These are phyloP conservation scores for Ustilago curta DNA, from an alignment of 1,284 basidiomycete species.

Conservation along the genomic window DNA sequence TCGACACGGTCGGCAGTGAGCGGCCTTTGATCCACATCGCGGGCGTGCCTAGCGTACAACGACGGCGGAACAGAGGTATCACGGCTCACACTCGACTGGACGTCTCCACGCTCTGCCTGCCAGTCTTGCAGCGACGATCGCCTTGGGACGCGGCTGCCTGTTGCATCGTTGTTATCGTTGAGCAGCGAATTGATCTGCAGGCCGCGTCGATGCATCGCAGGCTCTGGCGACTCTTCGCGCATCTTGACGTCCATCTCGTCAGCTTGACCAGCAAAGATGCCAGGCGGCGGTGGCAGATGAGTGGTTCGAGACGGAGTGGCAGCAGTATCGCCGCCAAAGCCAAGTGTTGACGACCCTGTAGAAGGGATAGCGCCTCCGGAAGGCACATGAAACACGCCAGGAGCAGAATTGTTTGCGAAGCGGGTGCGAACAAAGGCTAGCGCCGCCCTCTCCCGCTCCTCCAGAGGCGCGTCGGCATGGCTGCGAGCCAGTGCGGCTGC, in stretches of 20 bases:
- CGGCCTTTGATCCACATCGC: conserved; percentile 28
- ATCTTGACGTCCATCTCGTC: conserved; percentile 21
- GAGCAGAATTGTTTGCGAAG: conserved; percentile 27
- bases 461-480: conserved; percentile 49
- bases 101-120: conserved; percentile 34
- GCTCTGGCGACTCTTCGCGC: conserved; percentile 36
- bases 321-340: conserved; percentile 5
- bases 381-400: conserved; percentile 1
- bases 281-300: conserved; percentile 36
- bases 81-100: conserved; percentile 7
- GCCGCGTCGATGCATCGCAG: conserved; percentile 40
- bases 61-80: conserved; percentile 38
- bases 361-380: conserved; percentile 9
- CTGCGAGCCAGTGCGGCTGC: conserved; percentile 56
- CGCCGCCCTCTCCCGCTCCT: conserved; percentile 46
- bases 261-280: conserved; percentile 16
- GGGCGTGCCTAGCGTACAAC: conserved; percentile 13
- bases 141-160: conserved; percentile 12
- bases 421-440: conserved; percentile 43
- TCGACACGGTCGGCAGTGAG: conserved; percentile 28
- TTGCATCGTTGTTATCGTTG: conserved; percentile 43
- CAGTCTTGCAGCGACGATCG: conserved; percentile 54
- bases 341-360: background rate
- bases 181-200: conserved; percentile 60
- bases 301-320: conserved; percentile 10